Evolutionary conservation across 441 rosid genomes (phyloP).

Genomic region (Breynia disticha): DNA sequence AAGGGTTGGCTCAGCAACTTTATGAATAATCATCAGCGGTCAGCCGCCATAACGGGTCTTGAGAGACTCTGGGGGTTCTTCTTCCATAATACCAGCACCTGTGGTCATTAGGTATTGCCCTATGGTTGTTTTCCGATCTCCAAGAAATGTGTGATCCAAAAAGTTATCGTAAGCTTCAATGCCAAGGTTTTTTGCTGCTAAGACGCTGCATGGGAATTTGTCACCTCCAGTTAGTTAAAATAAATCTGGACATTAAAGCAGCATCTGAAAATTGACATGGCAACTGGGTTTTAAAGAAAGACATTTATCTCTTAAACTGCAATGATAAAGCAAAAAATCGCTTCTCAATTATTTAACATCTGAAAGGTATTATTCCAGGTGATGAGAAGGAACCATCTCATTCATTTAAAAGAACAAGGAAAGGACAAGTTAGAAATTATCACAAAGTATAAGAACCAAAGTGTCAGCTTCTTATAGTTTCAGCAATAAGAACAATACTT

Average conservation of each 20-base stretch:
- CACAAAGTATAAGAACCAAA: no score
- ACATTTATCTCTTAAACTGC: background rate
- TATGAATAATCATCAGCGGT: conserved; percentile 4
- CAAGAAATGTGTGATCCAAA: conserved; percentile 73
- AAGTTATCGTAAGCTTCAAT: conserved; percentile 59
- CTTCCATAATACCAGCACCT: conserved; percentile 84
- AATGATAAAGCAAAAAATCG: no score
- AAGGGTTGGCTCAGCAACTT: no score
- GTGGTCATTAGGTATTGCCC: conserved; percentile 50
- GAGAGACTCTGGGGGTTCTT: conserved; percentile 71
- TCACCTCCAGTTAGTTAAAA: background rate
- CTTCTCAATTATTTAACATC: no score
- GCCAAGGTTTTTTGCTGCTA: conserved; percentile 80
- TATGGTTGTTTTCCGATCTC: conserved; percentile 62
- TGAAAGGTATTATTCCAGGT: no score
- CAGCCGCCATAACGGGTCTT: conserved; percentile 78
- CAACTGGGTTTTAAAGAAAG: background rate
- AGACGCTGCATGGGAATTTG: conserved; percentile 38
- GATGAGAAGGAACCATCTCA: no score
- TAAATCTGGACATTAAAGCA: no score
- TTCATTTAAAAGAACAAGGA: no score
- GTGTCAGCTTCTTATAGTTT: no score
- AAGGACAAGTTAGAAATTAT: no score
- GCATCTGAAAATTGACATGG: background rate
- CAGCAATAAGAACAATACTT: no score